Base-by-base conservation (phyloP, 768 basidiomycete species). In the Auricularia heimuer region DNA sequence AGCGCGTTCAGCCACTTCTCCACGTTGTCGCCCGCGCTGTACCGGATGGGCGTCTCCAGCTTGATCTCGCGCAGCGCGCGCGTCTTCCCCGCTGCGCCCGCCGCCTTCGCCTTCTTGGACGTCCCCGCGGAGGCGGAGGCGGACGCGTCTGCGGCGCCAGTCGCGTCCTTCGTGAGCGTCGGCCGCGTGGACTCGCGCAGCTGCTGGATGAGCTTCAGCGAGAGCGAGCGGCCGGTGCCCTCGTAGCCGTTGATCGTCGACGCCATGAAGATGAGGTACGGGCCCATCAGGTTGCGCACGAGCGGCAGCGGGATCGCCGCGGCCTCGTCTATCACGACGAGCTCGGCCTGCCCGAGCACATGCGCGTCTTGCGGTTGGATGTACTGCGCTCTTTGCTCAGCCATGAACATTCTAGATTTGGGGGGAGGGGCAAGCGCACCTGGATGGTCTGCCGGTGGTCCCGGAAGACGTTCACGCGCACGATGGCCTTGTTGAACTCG, bases 241-340 rank as follows among this genome's bases (percentile, higher is more conserved):
- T 98, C 97, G 75, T 99, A 99, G 47, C 97, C 97, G 73, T 98
- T 98, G 77, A 99, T 94, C 0, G 97, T 99, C n/a, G 94, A 97
- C 1, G 97, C 92, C 82, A 98, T 88, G 81, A 98, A 98, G 62
- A 98, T 94, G 42, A 98, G 90, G 77, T 98, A 98, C 0, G 81
- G 81, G 0, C 97, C 97, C 64, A 99, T 86, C 67, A 99, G 89
- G 70, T 93, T 92, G 64, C 90, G 87, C 18, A 99, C 96, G 42
- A 99, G 87, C 2, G 96, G 94, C 18, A 98, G 84, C 1, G 97
- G 97, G 63, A 98, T 98, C 21, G 97, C 97, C 8, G 97, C 97
- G 6, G 96, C 96, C 76, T 99, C 97, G 71, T 99, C 97, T 68
- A 99, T 96, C 70, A 99, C 89, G 68, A 99, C 88, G 6, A 99